Percentiles rank a stretch among this genome's conserved stretches.
phyloP scores from a whole-genome alignment of 176 grass and related monocot species.

The Carex pumila region DNA sequence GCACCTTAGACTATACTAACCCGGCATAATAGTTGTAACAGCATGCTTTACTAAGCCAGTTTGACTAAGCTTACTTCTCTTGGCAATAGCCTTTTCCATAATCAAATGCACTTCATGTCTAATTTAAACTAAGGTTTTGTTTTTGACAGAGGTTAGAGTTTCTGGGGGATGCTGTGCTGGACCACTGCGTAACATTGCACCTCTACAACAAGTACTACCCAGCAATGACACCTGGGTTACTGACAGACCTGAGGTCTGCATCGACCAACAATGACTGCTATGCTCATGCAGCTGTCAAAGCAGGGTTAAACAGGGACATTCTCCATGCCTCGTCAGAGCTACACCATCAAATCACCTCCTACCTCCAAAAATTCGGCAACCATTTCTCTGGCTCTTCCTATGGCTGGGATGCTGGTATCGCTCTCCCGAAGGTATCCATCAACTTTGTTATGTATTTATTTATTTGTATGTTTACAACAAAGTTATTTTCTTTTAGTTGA shows the following conservation, averaged over 20 bases:
- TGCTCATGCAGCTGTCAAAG: conserved; percentile 67
- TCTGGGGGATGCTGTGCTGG: conserved; percentile 67
- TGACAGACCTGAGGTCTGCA: conserved; percentile 75
- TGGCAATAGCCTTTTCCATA: background rate
- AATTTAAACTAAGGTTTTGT: background rate
- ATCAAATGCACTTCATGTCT: background rate
- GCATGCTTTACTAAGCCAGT: background rate
- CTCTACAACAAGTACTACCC: conserved; percentile 58
- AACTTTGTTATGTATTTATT: background rate
- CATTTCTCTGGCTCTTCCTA: conserved; percentile 49
- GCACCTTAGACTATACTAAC: background rate
- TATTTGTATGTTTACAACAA: background rate
- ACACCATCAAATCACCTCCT: conserved; percentile 31
- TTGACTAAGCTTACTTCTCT: background rate
- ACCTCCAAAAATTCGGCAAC: conserved; percentile 27
- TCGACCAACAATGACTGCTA: conserved; percentile 75
- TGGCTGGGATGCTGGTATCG: conserved; percentile 68
- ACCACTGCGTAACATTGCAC: conserved; percentile 58
- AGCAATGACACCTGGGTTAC: conserved; percentile 52
- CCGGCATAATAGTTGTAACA: background rate
- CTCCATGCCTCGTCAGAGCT: conserved; percentile 58
- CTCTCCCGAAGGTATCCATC: conserved; percentile 53
- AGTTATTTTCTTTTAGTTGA: background rate
- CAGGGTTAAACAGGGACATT: conserved; percentile 59
- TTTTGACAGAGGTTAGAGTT: conserved; percentile 72